Evolutionary conservation across 2,329 filamentous ascomycete genomes (phyloP).

Genomic region (Gremmenia infestans): DNA sequence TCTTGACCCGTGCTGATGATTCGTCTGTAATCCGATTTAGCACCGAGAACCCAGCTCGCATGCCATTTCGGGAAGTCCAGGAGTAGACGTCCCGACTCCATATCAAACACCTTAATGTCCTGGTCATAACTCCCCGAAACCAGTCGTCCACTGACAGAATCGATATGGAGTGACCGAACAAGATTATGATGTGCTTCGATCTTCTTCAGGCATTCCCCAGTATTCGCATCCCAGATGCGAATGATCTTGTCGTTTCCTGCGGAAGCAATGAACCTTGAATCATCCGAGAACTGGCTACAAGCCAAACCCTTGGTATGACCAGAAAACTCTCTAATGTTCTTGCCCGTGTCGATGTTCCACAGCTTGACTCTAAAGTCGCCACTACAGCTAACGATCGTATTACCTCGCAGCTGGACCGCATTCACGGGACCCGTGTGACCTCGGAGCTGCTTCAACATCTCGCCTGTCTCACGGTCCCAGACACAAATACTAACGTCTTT

Average conservation of each 20-base stretch:
- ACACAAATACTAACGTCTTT: conserved; percentile 94
- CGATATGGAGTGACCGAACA: conserved; percentile 86
- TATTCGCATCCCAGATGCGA: conserved; percentile 92
- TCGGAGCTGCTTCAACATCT: conserved; percentile 69
- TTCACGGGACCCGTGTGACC: conserved; percentile 93
- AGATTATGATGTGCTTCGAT: conserved; percentile 80
- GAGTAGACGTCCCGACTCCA: conserved; percentile 70
- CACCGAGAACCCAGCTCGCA: conserved; percentile 91
- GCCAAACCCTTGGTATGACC: conserved; percentile 91
- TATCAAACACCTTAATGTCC: conserved; percentile 91
- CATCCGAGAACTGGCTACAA: conserved; percentile 92
- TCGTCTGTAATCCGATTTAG: conserved; percentile 90
- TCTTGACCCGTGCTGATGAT: conserved; percentile 96
- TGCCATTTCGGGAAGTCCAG: conserved; percentile 94
- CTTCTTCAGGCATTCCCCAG: conserved; percentile 74
- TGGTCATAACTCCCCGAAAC: conserved; percentile 93
- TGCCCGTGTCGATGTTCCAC: conserved; percentile 89
- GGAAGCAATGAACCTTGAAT: conserved; percentile 87
- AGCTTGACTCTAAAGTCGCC: conserved; percentile 91
- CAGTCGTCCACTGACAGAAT: conserved; percentile 78
- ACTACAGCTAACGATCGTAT: conserved; percentile 87
- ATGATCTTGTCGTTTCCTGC: conserved; percentile 95
- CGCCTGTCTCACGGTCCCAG: conserved; percentile 80
- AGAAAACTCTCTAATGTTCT: conserved; percentile 82
- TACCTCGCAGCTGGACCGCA: conserved; percentile 89